A percentile compares a stretch with the other conserved stretches of the same genome.
These are phyloP conservation scores for Acidomyces sp. DNA, from an alignment of 495 filamentous ascomycete species.

Conservation along the genomic window DNA sequence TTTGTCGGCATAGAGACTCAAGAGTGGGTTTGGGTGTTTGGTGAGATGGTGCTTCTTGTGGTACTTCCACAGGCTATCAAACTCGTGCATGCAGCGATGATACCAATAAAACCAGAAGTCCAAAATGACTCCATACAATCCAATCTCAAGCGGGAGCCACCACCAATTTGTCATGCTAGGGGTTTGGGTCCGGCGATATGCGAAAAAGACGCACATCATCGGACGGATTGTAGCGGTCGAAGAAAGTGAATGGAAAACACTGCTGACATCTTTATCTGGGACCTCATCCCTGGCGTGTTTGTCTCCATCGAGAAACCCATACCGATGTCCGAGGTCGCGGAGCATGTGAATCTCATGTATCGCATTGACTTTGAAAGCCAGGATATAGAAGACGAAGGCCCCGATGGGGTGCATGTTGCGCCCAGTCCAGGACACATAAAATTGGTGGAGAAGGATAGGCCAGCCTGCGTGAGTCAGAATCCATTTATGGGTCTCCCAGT, in stretches of 20 bases:
- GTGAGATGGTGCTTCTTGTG: conserved; percentile 4
- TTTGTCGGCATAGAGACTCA: conserved; percentile 2
- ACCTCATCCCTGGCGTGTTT: conserved; percentile 1
- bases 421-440: background rate
- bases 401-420: conserved; percentile 1
- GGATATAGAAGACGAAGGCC: conserved; percentile 2
- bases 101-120: conserved; percentile 12
- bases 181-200: background rate
- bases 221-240: conserved; percentile 2
- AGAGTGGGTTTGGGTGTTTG: conserved; percentile 5
- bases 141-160: conserved; percentile 4
- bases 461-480: conserved; percentile 1
- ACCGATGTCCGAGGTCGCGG: conserved; percentile 2
- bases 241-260: conserved; percentile 1
- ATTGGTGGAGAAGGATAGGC: conserved; percentile 3
- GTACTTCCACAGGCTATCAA: conserved; percentile 8
- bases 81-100: conserved; percentile 6
- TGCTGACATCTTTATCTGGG: conserved; percentile 1
- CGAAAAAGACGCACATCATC: conserved; percentile 3
- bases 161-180: background rate
- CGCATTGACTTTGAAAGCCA: conserved; percentile 5
- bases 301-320: conserved; percentile 5
- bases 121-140: background rate
- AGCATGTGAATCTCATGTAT: conserved; percentile 4
- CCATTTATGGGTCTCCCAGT: conserved; percentile 3